Percentiles rank a stretch among this genome's conserved stretches.
Conservation (phyloP, 495 filamentous ascomycete species). For the Sphaerosporella brunnea region DNA sequence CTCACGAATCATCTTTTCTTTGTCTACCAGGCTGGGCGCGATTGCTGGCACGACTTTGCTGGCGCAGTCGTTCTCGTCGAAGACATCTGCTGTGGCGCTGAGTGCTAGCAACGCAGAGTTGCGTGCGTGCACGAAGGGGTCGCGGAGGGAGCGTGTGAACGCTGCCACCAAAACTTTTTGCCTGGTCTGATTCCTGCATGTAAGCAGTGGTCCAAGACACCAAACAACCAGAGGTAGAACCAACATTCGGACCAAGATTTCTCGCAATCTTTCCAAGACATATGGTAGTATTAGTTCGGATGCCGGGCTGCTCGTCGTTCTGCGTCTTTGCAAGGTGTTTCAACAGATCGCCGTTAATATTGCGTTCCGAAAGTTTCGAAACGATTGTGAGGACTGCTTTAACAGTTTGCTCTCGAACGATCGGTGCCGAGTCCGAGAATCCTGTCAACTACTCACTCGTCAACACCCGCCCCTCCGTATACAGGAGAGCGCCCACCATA, state of each 20-base stretch:
- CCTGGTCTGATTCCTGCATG: constrained; percentile 39
- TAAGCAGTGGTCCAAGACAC: too few relatives aligned
- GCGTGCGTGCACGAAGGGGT: constrained; percentile 85
- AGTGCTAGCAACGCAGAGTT: constrained; percentile 77
- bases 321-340: constrained; percentile 87
- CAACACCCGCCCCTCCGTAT: constrained; percentile 22
- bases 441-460: constrained; percentile 45
- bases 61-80: constrained; percentile 82
- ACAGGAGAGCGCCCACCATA: constrained; percentile 37
- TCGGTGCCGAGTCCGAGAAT: constrained; percentile 75
- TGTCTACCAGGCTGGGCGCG: constrained; percentile 44
- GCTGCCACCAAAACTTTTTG: constrained; percentile 85
- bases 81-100: constrained; percentile 65
- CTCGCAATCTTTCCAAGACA: constrained; percentile 91
- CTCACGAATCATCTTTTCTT: constrained; percentile 49
- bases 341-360: constrained; percentile 81
- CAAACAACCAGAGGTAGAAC: constrained; percentile 17
- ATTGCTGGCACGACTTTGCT: constrained; percentile 61
- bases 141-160: constrained; percentile 70
- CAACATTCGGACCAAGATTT: constrained; percentile 54
- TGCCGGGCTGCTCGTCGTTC: constrained; percentile 94
- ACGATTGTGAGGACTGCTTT: constrained; percentile 79
- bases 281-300: constrained; percentile 94
- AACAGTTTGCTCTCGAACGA: constrained; percentile 87
- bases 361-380: constrained; percentile 74